Conservation (phyloP, 371 early-diverging fungal species). For the Saksenaea vasiformis region DNA sequence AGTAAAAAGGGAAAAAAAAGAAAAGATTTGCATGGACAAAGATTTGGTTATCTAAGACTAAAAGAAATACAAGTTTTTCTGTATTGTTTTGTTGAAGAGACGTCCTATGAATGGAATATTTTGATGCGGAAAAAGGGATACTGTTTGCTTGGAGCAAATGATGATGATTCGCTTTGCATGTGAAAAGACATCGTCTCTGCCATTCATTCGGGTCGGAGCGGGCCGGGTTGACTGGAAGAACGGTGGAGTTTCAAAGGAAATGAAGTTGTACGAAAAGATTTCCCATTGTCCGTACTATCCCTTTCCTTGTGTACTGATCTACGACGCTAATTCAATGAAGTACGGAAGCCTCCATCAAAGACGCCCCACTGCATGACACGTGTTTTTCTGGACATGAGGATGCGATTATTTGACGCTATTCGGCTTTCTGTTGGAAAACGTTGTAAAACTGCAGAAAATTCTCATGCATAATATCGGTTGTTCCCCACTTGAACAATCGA, state of each 20-base stretch:
- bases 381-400: too few relatives aligned
- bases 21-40: background rate
- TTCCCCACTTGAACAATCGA: too few relatives aligned
- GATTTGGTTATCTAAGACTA: background rate
- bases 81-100: background rate
- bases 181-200: background rate
- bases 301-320: background rate
- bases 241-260: too few relatives aligned
- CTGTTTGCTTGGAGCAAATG: background rate
- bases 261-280: background rate
- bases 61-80: background rate
- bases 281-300: background rate
- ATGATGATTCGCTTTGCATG: background rate
- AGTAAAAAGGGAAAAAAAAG: too few relatives aligned
- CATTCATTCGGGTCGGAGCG: conserved; percentile 1
- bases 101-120: background rate
- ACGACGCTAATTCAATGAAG: too few relatives aligned
- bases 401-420: too few relatives aligned
- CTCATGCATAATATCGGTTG: too few relatives aligned
- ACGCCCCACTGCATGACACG: too few relatives aligned
- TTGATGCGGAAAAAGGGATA: background rate
- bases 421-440: too few relatives aligned
- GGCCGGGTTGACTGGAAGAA: background rate
- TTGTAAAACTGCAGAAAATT: too few relatives aligned
- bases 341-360: too few relatives aligned